Evolutionary conservation across 768 basidiomycete species (phyloP), one percentile per base, ranked within the genome.

Genomic region (Chalciporus pseudorubinellus): DNA sequence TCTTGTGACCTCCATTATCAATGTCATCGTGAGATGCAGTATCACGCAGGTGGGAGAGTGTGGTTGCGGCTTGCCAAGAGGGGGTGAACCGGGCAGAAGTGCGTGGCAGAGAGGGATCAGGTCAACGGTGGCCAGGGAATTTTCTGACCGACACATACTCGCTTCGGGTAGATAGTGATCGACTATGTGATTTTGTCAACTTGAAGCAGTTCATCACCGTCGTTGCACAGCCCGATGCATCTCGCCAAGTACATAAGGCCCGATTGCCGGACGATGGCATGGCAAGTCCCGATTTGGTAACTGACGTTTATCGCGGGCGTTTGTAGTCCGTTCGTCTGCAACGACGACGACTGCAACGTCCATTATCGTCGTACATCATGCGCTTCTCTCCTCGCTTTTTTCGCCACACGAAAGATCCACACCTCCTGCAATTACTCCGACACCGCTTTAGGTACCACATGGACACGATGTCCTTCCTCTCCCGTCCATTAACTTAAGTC

Each of bases 401-500:
- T 58, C 46, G 38, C 55, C 31, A 42, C 49, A 51, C 39, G 50
- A 57, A 47, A 43, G 64, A 66, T 61, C 58, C 57, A 57, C 55
- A 42, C 28, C 46, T 42, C 48, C 52, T 45, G 53, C 21, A 40
- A n/a, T 48, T 58, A 57, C 55, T 70, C 66, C 62, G 67, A 59
- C 60, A 64, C 60, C 44, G 62, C 50, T 52, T 65, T 60, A 13
- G 53, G 67, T 68, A 62, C 57, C 56, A 69, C 69, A 69, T 69
- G 63, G 52, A 64, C 68, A 62, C 65, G 63, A 64, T 66, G 66
- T 55, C 55, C 58, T 68, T 70, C 69, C 67, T 59, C 58, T 66
- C 64, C 60, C 60, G 62, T 66, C 58, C 49, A 68, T 68, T 68
- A 68, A 70, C 70, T 69, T 69, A 69, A 69, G 59, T 69, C 68